Conservation (phyloP, 441 rosid genomes). For the Pelargonium myrrhifolium region DNA sequence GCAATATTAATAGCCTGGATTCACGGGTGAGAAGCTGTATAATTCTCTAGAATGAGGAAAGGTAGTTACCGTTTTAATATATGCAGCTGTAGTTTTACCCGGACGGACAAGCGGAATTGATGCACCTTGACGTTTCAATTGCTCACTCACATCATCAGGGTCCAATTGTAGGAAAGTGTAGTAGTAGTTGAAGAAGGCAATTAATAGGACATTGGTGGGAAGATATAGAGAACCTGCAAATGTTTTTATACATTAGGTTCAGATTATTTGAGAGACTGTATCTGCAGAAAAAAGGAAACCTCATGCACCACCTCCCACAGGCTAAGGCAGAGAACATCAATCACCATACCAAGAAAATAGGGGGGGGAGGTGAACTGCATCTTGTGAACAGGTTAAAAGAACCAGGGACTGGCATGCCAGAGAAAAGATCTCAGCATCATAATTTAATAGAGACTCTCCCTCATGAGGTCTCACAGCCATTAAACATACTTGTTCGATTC, state of each 20-base stretch:
- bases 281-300: neutral
- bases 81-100: constrained; percentile 90
- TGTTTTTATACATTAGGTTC: constrained; percentile 1
- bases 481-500: too few relatives aligned
- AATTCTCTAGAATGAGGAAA: neutral
- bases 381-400: too few relatives aligned
- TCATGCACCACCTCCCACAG: too few relatives aligned
- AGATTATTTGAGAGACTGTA: neutral
- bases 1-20: neutral
- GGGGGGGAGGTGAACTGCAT: too few relatives aligned
- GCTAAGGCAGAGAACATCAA: too few relatives aligned
- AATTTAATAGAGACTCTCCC: too few relatives aligned
- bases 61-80: constrained; percentile 61
- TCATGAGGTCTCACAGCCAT: too few relatives aligned
- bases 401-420: too few relatives aligned
- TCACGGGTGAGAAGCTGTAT: neutral
- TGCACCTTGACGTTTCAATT: constrained; percentile 93
- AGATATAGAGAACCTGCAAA: constrained; percentile 81
- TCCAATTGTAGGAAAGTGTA: constrained; percentile 96
- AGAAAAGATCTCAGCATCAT: too few relatives aligned
- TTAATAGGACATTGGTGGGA: constrained; percentile 79
- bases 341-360: too few relatives aligned
- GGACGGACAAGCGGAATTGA: constrained; percentile 95
- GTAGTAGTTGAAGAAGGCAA: constrained; percentile 97
- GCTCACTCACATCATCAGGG: constrained; percentile 96